Base-by-base conservation (phyloP, 2,329 filamentous ascomycete genomes). In the Zymoseptoria passerinii region DNA sequence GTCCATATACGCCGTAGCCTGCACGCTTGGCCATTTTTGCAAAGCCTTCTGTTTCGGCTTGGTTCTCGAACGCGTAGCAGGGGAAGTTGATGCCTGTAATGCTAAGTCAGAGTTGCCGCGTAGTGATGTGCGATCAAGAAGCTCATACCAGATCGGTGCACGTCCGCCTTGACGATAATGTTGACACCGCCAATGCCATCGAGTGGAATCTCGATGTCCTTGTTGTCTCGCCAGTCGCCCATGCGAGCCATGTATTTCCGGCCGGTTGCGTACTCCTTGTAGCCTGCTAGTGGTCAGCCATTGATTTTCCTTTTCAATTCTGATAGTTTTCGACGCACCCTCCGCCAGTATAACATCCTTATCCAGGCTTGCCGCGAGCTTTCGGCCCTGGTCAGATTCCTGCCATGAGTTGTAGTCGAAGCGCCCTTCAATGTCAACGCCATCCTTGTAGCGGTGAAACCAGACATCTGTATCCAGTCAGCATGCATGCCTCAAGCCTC, bases 331-430 rank as follows among this genome's bases (percentile, higher is more conserved):
- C 29, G 5, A 53, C 63, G 28, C 74, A 89, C 88, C 94, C 81
- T 99, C 94, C 23, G 90, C 94, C 28, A 99, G 80, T 59, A 99
- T 81, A 20, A 89, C 80, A 68, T 96, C 85, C 71, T 90, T 92
- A 65, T 88, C 82, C 19, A 97, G 80, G 55, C 78, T 83, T 5
- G 81, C 77, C n/a, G 87, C 80, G 56, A 97, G 81, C 69, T 86
- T 88, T 59, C 87, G 83, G 52, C 83, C 91, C 74, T 92, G 88
- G 54, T 92, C 87, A 8, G 92, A 92, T 77, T 99, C 94, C 67
- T 95, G 83, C 94, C 94, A 99, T 1, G 94, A 97, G 76, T 99
- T 99, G 79, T 99, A 99, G 73, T 99, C 94, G 71, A 97, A 99
- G 81, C 90, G 86, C 63, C 94, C 94, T 77, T 99, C 94, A 66